phyloP scores from a whole-genome alignment of 139 green algal genomes.

The Chlorella sp. region DNA sequence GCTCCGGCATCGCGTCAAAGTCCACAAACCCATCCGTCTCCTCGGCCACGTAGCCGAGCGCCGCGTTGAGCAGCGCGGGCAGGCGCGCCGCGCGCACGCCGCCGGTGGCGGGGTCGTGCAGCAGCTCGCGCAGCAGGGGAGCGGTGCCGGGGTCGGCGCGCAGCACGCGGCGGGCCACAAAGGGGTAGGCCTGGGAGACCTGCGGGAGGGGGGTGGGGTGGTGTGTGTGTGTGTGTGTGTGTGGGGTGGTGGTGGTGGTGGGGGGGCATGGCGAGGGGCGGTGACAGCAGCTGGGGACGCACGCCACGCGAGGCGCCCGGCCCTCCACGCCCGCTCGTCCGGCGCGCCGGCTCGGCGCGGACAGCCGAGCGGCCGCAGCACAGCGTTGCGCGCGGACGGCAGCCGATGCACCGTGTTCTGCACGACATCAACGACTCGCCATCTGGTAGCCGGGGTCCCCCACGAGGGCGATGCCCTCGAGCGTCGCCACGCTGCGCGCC shows the following conservation, averaged over 20 bases:
- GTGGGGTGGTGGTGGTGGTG: no score
- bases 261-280: no score
- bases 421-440: no score
- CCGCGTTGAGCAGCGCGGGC: constrained; percentile 76
- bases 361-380: no score
- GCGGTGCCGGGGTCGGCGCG: constrained; percentile 55
- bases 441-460: constrained; percentile 81
- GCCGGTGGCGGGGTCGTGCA: constrained; percentile 56
- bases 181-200: constrained; percentile 76
- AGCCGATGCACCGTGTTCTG: no score
- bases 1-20: constrained; percentile 72
- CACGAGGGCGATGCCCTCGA: constrained; percentile 81
- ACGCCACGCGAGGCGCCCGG: no score
- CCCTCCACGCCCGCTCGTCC: no score
- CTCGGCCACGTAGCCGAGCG: constrained; percentile 71
- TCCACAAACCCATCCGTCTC: constrained; percentile 70
- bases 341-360: no score
- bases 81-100: constrained; percentile 63
- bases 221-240: no score
- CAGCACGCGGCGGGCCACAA: constrained; percentile 76
- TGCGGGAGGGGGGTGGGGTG: no score
- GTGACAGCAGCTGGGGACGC: no score
- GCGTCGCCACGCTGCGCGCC: constrained; percentile 68
- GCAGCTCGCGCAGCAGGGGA: constrained; percentile 66
- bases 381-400: no score